Conservation (phyloP, 2,329 filamentous ascomycete genomes). For the Chrysosporium keratinophilum region DNA sequence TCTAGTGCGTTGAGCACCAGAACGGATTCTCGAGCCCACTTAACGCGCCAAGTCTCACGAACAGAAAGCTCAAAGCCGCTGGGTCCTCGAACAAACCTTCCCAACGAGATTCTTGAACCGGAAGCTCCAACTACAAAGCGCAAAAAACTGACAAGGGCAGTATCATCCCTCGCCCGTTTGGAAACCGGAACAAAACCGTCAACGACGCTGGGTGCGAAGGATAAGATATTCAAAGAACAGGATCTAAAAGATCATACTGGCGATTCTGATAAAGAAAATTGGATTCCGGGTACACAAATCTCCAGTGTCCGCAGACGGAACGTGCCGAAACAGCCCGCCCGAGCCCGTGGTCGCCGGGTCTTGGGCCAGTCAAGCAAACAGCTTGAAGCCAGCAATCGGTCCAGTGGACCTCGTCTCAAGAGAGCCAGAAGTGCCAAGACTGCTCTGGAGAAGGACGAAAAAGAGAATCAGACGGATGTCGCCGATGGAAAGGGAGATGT, state of each 20-base stretch:
- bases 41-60: background rate
- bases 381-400: slow-evolving; percentile 7
- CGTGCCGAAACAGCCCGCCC: slow-evolving; percentile 15
- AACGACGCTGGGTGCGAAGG: background rate
- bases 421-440: slow-evolving; percentile 1
- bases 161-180: slow-evolving; percentile 53
- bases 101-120: slow-evolving; percentile 45
- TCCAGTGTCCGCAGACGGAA: slow-evolving; percentile 32
- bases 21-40: slow-evolving; percentile 42
- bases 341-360: slow-evolving; percentile 4
- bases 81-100: slow-evolving; percentile 30
- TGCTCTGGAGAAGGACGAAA: background rate
- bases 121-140: slow-evolving; percentile 43
- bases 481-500: background rate
- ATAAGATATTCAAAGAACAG: background rate
- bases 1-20: slow-evolving; percentile 62
- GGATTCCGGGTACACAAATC: slow-evolving; percentile 45
- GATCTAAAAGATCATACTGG: slow-evolving; percentile 36
- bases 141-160: slow-evolving; percentile 50
- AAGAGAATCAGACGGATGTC: background rate
- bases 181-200: slow-evolving; percentile 34
- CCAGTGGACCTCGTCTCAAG: background rate
- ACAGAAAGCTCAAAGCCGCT: slow-evolving; percentile 22
- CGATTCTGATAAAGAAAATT: slow-evolving; percentile 95
- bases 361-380: slow-evolving; percentile 10